Conservation (phyloP, 805 yeast species). For the Teunomyces lycoperdinae region DNA sequence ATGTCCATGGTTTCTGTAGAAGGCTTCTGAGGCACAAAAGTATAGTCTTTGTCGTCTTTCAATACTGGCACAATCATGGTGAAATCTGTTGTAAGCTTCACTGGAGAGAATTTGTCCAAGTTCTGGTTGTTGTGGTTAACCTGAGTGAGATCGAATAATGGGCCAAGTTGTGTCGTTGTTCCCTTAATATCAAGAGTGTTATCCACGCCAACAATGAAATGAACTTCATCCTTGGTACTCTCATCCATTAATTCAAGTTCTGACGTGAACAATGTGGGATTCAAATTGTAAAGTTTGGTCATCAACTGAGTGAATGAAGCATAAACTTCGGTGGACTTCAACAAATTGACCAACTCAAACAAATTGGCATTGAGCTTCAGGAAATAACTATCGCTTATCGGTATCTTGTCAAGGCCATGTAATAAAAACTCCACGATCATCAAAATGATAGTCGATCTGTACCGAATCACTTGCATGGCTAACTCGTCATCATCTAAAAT, state of each 20-base stretch:
- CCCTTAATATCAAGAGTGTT: constrained; percentile 12
- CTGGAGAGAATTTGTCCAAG: constrained; percentile 21
- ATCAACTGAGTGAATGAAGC: constrained; percentile 23
- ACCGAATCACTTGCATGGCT: constrained; percentile 36
- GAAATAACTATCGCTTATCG: constrained; percentile 33
- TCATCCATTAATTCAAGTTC: constrained; percentile 22
- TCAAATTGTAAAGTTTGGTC: constrained; percentile 25
- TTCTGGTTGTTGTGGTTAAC: constrained; percentile 13
- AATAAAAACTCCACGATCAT: constrained; percentile 27
- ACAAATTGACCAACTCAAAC: constrained; percentile 30
- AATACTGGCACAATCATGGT: constrained; percentile 27
- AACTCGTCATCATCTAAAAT: constrained; percentile 28
- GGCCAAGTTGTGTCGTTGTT: constrained; percentile 11
- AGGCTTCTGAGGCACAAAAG: constrained; percentile 7
- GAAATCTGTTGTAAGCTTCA: constrained; percentile 30
- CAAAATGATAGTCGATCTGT: constrained; percentile 25
- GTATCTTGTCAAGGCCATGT: constrained; percentile 26
- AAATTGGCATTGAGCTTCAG: constrained; percentile 22
- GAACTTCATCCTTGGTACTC: constrained; percentile 30
- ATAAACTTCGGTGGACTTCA: constrained; percentile 29
- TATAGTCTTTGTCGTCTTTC: constrained; percentile 8
- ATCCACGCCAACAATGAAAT: constrained; percentile 31
- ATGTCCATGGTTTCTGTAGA: not conserved
- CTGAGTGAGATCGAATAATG: constrained; percentile 30
- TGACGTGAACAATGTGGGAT: constrained; percentile 23